Percentiles rank a stretch among this genome's conserved stretches.
phyloP scores from a whole-genome alignment of 75 land plant species.

The Sequoiadendron giganteum region DNA sequence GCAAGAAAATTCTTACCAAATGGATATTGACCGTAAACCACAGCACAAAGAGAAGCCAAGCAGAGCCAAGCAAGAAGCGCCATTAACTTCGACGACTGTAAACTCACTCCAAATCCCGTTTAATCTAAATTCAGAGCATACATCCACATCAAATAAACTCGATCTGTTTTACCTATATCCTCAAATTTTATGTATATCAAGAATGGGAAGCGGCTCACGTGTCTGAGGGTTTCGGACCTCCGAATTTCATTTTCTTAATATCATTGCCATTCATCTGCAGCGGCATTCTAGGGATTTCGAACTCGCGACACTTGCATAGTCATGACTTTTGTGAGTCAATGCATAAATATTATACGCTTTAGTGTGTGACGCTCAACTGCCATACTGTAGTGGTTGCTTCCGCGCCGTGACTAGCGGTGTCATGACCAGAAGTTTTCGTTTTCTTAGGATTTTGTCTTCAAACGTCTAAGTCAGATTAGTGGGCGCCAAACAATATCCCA shows the following conservation, averaged over 20 bases:
- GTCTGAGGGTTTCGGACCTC: neutral
- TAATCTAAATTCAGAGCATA: neutral
- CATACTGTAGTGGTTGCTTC: neutral
- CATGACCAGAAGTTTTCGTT: neutral
- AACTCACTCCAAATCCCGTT: neutral
- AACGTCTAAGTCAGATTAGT: neutral
- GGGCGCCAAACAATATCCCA: too few species aligned
- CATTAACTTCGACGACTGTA: neutral
- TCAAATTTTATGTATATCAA: neutral
- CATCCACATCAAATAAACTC: neutral
- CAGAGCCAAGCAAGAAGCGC: neutral
- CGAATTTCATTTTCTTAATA: neutral
- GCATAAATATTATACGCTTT: neutral
- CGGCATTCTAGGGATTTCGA: neutral
- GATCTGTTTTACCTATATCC: neutral
- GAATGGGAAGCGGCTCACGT: neutral
- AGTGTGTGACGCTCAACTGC: neutral
- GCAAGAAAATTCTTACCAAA: neutral
- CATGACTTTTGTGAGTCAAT: neutral
- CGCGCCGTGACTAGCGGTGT: neutral
- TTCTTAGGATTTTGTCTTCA: neutral
- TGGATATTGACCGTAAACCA: neutral
- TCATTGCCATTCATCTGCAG: neutral
- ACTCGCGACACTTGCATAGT: neutral
- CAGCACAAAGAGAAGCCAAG: neutral